Percentiles rank a stretch among this genome's conserved stretches.
Conservation (phyloP, 108 stramenopile species). For the Pseudonitzschia pungens region DNA sequence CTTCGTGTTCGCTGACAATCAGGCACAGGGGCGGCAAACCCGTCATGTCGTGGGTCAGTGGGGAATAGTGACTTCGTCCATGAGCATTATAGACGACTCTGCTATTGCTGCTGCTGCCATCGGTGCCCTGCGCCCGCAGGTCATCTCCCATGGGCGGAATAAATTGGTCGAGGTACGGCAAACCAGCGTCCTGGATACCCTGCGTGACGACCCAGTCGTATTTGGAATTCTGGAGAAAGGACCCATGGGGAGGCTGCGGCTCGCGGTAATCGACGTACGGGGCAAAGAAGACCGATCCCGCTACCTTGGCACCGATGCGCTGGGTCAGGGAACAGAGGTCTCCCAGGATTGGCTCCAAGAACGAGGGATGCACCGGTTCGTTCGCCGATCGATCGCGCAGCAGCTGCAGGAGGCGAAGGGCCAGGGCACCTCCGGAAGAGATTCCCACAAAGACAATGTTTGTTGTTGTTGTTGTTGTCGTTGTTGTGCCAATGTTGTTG, state of each 20-base stretch:
- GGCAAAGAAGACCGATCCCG: constrained; percentile 55
- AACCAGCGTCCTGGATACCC: constrained; percentile 36
- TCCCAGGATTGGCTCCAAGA: constrained; percentile 16
- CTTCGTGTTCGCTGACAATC: constrained; percentile 75
- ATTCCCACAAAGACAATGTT: constrained; percentile 67
- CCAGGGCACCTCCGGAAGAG: constrained; percentile 69
- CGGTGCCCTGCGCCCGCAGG: background rate
- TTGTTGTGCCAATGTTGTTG: constrained; percentile 21
- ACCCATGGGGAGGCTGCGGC: constrained; percentile 46
- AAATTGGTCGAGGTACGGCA: constrained; percentile 42
- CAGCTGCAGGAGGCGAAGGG: constrained; percentile 60
- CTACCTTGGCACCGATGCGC: background rate
- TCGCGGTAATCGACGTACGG: constrained; percentile 78
- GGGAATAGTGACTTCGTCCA: constrained; percentile 58
- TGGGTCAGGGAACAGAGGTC: background rate
- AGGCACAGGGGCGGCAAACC: constrained; percentile 77
- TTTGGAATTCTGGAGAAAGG: constrained; percentile 57
- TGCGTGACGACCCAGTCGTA: constrained; percentile 82
- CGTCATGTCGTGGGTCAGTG: constrained; percentile 54
- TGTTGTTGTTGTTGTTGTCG: constrained; percentile 45
- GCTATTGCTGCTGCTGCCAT: background rate
- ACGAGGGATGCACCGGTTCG: constrained; percentile 2
- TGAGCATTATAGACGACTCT: constrained; percentile 13
- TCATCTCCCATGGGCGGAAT: constrained; percentile 12
- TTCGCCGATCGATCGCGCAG: constrained; percentile 44